Evolutionary conservation across 495 filamentous ascomycete genomes (phyloP).

Genomic region (Neurospora tetrasperma): DNA sequence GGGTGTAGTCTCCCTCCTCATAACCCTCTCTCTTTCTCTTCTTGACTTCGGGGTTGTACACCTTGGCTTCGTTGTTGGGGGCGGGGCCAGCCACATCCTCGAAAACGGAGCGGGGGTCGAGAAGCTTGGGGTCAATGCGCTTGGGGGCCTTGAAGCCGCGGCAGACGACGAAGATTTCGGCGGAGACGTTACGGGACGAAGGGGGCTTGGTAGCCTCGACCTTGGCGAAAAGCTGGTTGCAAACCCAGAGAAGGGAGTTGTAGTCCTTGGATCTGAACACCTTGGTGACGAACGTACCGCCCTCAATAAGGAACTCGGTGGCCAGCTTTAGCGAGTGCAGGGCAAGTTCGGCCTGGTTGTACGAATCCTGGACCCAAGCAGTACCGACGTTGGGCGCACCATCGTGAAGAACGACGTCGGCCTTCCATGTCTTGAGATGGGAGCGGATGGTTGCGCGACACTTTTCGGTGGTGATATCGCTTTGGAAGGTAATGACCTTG

Average conservation of each 20-base stretch:
- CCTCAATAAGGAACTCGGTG: conserved; percentile 83
- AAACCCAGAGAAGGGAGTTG: conserved; percentile 92
- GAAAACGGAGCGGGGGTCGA: conserved; percentile 86
- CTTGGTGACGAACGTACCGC: conserved; percentile 94
- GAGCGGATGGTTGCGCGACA: conserved; percentile 83
- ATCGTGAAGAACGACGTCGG: conserved; percentile 94
- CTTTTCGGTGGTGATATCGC: conserved; percentile 96
- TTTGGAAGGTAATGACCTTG: conserved; percentile 86
- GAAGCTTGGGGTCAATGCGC: conserved; percentile 80
- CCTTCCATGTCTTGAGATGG: conserved; percentile 95
- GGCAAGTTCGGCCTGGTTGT: conserved; percentile 91
- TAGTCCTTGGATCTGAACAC: conserved; percentile 98
- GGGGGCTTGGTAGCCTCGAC: conserved; percentile 97
- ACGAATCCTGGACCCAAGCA: conserved; percentile 97
- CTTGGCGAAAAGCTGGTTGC: conserved; percentile 89
- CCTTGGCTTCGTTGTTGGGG: conserved; percentile 93
- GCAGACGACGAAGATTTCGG: conserved; percentile 97
- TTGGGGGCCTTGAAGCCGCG: conserved; percentile 84
- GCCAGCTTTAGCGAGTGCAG: conserved; percentile 87
- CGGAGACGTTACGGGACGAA: conserved; percentile 88
- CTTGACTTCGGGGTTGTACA: conserved; percentile 94
- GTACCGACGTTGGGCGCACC: conserved; percentile 97
- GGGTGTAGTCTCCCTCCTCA: conserved; percentile 88
- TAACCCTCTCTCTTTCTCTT: conserved; percentile 96
- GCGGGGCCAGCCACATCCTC: conserved; percentile 83